Evolutionary conservation across 768 basidiomycete genomes (phyloP), one percentile per base, ranked within the genome.

Genomic region (Mycena galopus): DNA sequence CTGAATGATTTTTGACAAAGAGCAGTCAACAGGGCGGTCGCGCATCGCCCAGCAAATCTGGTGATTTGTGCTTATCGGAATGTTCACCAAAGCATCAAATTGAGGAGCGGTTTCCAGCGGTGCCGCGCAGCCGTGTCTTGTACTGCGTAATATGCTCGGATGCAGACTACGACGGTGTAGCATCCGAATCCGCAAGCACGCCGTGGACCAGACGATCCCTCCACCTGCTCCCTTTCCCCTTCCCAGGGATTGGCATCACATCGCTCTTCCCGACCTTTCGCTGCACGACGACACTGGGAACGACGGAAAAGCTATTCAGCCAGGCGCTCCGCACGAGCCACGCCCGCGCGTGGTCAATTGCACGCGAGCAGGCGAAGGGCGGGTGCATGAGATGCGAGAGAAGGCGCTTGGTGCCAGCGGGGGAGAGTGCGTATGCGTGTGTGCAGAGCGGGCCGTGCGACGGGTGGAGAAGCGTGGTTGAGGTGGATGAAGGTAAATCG

Each of bases 281-380:
- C 78, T 95, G 94, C 1, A 91, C 84, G 19, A 91, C 83, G 21
- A 94, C 79, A 71, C 91, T 92, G 0, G 92, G 92, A 0, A 93
- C 90, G 21, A 94, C 78, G 0, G 91, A 92, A 75, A 87, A 94
- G 53, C 88, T 85, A 62, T 85, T 87, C 55, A 94, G 73, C 55
- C 89, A 83, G 11, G 85, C 84, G 65, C 84, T 89, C 73, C 85
- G 80, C 16, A 94, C 82, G n/a, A 95, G 85, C 92, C 92, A 93
- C 6, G 89, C 84, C 21, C 91, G 82, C 2, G 92, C 93, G 73
- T 93, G 92, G 76, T 95, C 94, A 62, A 94, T 86, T 0, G 93
- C 91, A 10, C 94, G 89, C n/a, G n/a, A n/a, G n/a, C n/a, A n/a
- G n/a, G n/a, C n/a, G 77, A 94, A 94, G 0, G 86, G 87, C 2